Evolutionary conservation across 805 yeast genomes (phyloP).

Genomic region (Yamadazyma takamatsuzukensis): DNA sequence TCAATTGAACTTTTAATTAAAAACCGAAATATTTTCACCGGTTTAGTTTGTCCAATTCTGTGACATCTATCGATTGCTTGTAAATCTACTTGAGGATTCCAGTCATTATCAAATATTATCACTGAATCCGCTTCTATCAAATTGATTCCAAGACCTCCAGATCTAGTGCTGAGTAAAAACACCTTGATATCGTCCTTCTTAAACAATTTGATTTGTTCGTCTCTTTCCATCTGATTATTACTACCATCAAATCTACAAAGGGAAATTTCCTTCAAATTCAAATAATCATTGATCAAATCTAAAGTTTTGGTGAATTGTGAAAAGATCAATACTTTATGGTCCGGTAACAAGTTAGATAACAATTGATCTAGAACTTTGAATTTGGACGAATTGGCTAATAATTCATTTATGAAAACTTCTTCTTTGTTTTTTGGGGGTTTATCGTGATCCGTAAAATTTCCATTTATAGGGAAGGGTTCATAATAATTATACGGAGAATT

Average conservation of each 20-base stretch:
- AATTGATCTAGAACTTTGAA: slow-evolving; percentile 66
- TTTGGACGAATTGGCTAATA: slow-evolving; percentile 66
- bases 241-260: slow-evolving; percentile 75
- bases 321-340: slow-evolving; percentile 76
- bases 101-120: slow-evolving; percentile 84
- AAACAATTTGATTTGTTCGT: slow-evolving; percentile 57
- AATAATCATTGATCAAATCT: slow-evolving; percentile 78
- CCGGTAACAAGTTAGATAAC: slow-evolving; percentile 44
- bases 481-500: slow-evolving; percentile 83
- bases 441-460: slow-evolving; percentile 14
- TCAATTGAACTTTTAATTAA: slow-evolving; percentile 79
- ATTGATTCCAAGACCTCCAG: slow-evolving; percentile 94
- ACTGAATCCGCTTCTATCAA: slow-evolving; percentile 87
- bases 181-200: slow-evolving; percentile 30
- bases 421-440: slow-evolving; percentile 15
- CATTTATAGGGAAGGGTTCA: slow-evolving; percentile 61
- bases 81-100: slow-evolving; percentile 96
- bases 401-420: slow-evolving; percentile 22
- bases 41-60: slow-evolving; percentile 84
- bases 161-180: slow-evolving; percentile 82
- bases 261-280: slow-evolving; percentile 43
- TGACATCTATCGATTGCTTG: slow-evolving; percentile 97
- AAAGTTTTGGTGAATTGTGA: slow-evolving; percentile 82
- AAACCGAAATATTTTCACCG: slow-evolving; percentile 78
- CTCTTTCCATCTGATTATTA: slow-evolving; percentile 61